Conservation (phyloP, 352 stramenopile genomes). For the Phytophthora macrochlamydospora region DNA sequence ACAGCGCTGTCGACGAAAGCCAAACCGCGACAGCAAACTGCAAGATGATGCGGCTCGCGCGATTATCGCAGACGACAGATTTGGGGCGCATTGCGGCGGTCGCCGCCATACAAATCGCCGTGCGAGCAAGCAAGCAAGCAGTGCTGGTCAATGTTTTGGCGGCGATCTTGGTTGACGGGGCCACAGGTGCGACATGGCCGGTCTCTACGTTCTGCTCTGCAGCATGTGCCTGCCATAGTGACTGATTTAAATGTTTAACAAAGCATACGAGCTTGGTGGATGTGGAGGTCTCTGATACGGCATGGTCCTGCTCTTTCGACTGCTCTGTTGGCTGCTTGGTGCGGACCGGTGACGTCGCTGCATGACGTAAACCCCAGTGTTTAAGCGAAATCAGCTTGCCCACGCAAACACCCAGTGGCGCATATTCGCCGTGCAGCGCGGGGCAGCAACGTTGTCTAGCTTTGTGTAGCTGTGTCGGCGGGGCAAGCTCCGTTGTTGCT, state of each 20-base stretch:
- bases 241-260: neutral
- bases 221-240: neutral
- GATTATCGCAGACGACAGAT: neutral
- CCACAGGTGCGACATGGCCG: neutral
- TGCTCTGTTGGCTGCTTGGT: slow-evolving; percentile 25
- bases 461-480: too few species aligned
- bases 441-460: too few species aligned
- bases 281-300: too few species aligned
- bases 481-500: too few species aligned
- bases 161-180: neutral
- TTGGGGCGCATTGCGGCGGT: too few species aligned
- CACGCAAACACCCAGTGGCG: slow-evolving; percentile 11
- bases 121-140: too few species aligned
- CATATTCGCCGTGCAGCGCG: neutral
- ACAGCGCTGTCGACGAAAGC: neutral
- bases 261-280: neutral
- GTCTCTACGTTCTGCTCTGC: neutral
- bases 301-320: too few species aligned
- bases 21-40: neutral
- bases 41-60: neutral
- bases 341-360: slow-evolving; percentile 1
- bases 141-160: neutral
- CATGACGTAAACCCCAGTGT: slow-evolving; percentile 33
- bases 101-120: too few species aligned
- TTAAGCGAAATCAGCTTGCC: slow-evolving; percentile 30